These are phyloP conservation scores for Ustilago vetiveriae DNA, from an alignment of 1,284 basidiomycete species.

Conservation along the genomic window DNA sequence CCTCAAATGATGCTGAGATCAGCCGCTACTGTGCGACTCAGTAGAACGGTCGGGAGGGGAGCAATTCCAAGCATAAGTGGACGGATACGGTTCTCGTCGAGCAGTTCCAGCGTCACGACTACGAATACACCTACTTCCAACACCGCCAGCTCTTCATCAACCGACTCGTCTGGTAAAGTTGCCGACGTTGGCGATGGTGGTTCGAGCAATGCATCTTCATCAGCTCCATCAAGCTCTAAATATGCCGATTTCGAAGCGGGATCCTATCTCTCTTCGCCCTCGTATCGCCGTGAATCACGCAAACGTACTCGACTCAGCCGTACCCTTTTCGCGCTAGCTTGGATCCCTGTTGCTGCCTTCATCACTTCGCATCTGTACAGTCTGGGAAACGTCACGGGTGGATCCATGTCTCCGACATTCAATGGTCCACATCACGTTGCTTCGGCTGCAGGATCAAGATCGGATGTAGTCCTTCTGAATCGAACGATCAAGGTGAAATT, in stretches of 20 bases:
- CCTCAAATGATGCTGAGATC: constrained; percentile 6
- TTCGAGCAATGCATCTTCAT: not conserved
- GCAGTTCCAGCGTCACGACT: not conserved
- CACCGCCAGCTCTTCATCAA: no score
- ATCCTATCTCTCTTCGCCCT: not conserved
- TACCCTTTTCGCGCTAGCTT: constrained; percentile 63
- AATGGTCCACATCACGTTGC: constrained; percentile 23
- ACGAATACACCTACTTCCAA: not conserved
- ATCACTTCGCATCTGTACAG: constrained; percentile 69
- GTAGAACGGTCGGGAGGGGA: no score
- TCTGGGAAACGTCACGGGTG: constrained; percentile 69
- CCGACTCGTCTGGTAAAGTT: not conserved
- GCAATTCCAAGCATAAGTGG: no score
- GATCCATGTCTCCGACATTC: constrained; percentile 61
- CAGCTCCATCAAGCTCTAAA: not conserved
- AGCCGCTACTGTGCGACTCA: not conserved
- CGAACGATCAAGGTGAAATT: constrained; percentile 66
- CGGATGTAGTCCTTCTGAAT: constrained; percentile 71
- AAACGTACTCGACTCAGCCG: constrained; percentile 8
- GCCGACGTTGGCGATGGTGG: not conserved
- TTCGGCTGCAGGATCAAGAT: constrained; percentile 68
- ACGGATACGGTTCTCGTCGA: constrained; percentile 7
- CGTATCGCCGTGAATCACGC: not conserved
- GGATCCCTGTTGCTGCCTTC: constrained; percentile 71
- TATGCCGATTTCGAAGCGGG: constrained; percentile 9